phyloP scores from a whole-genome alignment of 2,329 filamentous ascomycete genomes.

The Penicillium verrucosum region DNA sequence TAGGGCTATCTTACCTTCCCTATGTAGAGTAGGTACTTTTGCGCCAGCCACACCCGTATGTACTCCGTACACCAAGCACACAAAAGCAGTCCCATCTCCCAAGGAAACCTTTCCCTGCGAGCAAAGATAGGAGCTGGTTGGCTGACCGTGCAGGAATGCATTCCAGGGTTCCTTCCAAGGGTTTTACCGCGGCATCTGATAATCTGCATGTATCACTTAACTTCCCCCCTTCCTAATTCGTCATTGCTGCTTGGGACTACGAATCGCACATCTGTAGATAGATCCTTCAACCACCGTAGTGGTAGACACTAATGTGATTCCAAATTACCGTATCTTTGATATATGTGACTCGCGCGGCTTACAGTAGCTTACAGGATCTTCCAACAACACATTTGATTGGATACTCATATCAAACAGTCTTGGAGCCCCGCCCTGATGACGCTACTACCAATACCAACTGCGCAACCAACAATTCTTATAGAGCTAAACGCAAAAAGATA shows the following conservation, averaged over 20 bases:
- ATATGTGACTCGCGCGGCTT: not conserved
- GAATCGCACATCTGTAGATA: not conserved
- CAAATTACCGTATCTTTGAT: not conserved
- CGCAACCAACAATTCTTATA: not conserved
- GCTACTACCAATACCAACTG: not conserved
- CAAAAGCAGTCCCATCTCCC: not conserved
- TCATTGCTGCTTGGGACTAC: conserved; percentile 16
- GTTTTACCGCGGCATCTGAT: not conserved
- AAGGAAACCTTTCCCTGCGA: not conserved
- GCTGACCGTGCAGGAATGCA: not conserved
- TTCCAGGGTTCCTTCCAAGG: too few species aligned
- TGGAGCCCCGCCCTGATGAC: not conserved
- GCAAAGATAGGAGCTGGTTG: not conserved
- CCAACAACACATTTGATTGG: not conserved
- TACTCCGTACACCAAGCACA: not conserved
- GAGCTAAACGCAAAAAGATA: not conserved
- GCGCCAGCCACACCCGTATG: not conserved
- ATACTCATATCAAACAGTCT: not conserved
- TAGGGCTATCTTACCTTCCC: not conserved
- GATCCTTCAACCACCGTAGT: not conserved
- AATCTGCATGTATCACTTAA: not conserved
- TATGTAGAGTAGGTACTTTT: not conserved
- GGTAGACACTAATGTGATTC: not conserved
- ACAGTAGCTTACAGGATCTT: not conserved
- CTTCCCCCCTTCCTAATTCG: not conserved